Conservation (phyloP, 1,284 basidiomycete genomes). For the Sphagnurus paluster region DNA sequence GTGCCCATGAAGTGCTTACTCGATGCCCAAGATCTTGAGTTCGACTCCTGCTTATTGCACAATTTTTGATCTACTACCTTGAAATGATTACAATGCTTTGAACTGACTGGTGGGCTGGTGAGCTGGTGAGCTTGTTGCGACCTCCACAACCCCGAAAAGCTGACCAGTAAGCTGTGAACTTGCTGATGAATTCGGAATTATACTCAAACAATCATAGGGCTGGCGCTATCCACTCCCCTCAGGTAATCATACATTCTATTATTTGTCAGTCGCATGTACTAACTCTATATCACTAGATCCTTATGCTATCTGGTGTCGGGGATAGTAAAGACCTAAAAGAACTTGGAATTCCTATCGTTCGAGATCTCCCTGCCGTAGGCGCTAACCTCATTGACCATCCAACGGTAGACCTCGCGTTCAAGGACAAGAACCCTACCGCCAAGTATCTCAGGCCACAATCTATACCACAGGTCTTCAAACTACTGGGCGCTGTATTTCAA, state of each 20-base stretch:
- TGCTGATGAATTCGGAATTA: neutral
- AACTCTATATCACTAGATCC: slow-evolving; percentile 41
- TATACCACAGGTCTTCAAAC: slow-evolving; percentile 32
- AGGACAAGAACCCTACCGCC: slow-evolving; percentile 47
- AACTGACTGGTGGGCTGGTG: no score
- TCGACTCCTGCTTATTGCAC: no score
- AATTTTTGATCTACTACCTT: no score
- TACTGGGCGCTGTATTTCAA: slow-evolving; percentile 35
- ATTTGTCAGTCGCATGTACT: neutral
- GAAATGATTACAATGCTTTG: no score
- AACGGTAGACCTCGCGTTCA: slow-evolving; percentile 44
- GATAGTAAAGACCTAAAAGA: slow-evolving; percentile 32
- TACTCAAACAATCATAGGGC: slow-evolving; percentile 50
- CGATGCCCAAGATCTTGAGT: no score
- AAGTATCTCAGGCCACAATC: slow-evolving; percentile 40
- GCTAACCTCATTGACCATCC: slow-evolving; percentile 41
- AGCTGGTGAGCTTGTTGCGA: no score
- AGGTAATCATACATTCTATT: slow-evolving; percentile 33
- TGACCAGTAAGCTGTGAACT: no score
- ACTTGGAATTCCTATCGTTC: slow-evolving; percentile 30
- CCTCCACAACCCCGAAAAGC: no score
- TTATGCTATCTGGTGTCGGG: slow-evolving; percentile 57
- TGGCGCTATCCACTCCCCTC: slow-evolving; percentile 67
- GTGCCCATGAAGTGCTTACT: no score
- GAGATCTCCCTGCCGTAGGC: slow-evolving; percentile 41